Conservation (phyloP, 176 grass and related monocot species). For the Zoysia pacifica region DNA sequence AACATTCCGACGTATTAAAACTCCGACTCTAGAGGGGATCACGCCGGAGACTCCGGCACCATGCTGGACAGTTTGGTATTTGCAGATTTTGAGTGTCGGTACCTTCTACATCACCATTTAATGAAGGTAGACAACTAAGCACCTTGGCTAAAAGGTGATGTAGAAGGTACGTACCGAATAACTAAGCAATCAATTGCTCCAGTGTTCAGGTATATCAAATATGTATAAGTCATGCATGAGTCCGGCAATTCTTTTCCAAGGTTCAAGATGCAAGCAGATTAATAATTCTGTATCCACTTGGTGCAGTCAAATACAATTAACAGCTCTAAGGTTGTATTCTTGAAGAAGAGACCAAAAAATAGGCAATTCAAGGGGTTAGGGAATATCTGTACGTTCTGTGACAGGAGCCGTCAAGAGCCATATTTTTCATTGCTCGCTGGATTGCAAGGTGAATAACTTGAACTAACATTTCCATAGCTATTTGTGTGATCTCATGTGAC, state of each 20-base stretch:
- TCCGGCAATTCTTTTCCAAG: constrained; percentile 11
- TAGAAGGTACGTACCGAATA: too few species aligned
- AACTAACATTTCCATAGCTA: not conserved
- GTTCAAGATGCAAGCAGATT: constrained; percentile 30
- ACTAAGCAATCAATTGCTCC: constrained; percentile 59
- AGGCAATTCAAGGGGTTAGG: constrained; percentile 96
- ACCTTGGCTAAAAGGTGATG: too few species aligned
- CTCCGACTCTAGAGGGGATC: too few species aligned
- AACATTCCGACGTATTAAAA: too few species aligned
- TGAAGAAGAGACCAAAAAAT: constrained; percentile 97
- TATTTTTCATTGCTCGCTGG: constrained; percentile 91
- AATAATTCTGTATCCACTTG: constrained; percentile 35
- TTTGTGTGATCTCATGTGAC: constrained; percentile 9
- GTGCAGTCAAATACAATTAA: constrained; percentile 96
- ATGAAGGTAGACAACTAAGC: too few species aligned
- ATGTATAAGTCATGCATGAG: constrained; percentile 24
- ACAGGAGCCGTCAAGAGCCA: constrained; percentile 93
- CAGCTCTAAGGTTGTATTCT: constrained; percentile 96
- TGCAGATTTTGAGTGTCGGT: too few species aligned
- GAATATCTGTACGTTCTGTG: constrained; percentile 91
- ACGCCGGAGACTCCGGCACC: too few species aligned
- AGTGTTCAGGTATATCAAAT: constrained; percentile 82
- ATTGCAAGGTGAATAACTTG: constrained; percentile 76
- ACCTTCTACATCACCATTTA: too few species aligned
- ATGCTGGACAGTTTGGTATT: too few species aligned